Conservation (phyloP, 2,329 filamentous ascomycete genomes). For the Botrytis paeoniae region DNA sequence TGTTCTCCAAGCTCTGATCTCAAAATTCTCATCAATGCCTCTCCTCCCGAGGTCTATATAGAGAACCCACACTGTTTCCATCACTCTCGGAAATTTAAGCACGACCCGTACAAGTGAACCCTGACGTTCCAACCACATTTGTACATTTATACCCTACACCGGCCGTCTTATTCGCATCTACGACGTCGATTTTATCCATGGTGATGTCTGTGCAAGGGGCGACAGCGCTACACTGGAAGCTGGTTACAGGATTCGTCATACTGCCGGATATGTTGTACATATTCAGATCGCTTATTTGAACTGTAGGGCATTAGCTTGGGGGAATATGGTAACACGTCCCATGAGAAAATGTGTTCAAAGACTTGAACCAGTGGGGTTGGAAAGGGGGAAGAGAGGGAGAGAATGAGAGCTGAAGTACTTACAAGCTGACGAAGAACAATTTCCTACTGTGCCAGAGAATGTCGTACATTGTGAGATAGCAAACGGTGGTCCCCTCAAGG, state of each 20-base stretch:
- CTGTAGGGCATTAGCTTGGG: not conserved
- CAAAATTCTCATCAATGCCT: not conserved
- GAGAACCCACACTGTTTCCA: not conserved
- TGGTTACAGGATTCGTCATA: slow-evolving; percentile 7
- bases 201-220: slow-evolving; percentile 9
- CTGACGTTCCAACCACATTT: slow-evolving; percentile 4
- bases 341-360: not conserved
- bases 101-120: slow-evolving; percentile 3
- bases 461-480: slow-evolving; percentile 43
- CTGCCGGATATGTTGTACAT: slow-evolving; percentile 14
- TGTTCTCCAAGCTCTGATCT: not conserved
- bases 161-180: not conserved
- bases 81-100: not conserved
- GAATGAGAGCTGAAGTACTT: not conserved
- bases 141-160: slow-evolving; percentile 10
- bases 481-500: slow-evolving; percentile 25
- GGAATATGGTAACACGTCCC: not conserved
- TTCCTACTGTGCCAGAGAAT: slow-evolving; percentile 39
- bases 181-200: slow-evolving; percentile 3
- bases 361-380: not conserved
- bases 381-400: not conserved
- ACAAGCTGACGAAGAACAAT: slow-evolving; percentile 40
- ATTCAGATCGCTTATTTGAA: not conserved
- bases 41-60: not conserved
- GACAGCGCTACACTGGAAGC: slow-evolving; percentile 10